Percentiles rank a stretch among this genome's conserved stretches.
phyloP scores from a whole-genome alignment of 192 early-diverging fungal species.

The Coemansia sp. region DNA sequence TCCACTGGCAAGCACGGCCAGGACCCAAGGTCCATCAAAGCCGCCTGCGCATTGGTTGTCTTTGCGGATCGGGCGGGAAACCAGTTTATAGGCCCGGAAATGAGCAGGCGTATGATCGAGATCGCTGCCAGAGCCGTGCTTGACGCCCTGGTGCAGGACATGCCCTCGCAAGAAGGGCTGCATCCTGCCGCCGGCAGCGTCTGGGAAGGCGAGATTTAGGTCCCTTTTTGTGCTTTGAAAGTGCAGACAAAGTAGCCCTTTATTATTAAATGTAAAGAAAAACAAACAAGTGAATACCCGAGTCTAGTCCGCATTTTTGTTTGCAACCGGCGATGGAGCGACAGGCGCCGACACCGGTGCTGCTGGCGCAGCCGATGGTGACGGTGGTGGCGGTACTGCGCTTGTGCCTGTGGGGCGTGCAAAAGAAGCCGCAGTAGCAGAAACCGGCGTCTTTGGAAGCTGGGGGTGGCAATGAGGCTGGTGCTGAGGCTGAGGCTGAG shows the following conservation, averaged over 20 bases:
- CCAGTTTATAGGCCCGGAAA: slow-evolving; percentile 59
- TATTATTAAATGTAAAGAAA: background rate
- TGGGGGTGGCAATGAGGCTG: background rate
- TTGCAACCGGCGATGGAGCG: background rate
- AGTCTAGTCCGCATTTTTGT: background rate
- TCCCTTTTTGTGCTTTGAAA: background rate
- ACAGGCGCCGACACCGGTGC: background rate
- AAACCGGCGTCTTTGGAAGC: slow-evolving; percentile 2
- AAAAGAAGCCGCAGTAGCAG: background rate
- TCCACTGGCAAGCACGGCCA: slow-evolving; percentile 28
- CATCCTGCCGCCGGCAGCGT: slow-evolving; percentile 35
- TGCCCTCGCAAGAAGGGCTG: slow-evolving; percentile 22
- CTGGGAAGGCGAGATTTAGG: slow-evolving; percentile 28
- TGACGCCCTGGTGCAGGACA: slow-evolving; percentile 23
- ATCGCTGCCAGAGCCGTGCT: slow-evolving; percentile 14
- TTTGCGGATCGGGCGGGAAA: slow-evolving; percentile 74
- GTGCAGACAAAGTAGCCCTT: background rate
- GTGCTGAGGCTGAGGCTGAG: background rate
- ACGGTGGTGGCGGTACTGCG: background rate
- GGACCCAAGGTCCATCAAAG: slow-evolving; percentile 54
- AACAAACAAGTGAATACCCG: background rate
- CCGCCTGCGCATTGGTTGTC: slow-evolving; percentile 77
- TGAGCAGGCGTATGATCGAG: slow-evolving; percentile 10
- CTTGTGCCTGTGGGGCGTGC: background rate
- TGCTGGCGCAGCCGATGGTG: background rate